Evolutionary conservation across 805 yeast species (phyloP).

Genomic region (Wickerhamiella dianesei): DNA sequence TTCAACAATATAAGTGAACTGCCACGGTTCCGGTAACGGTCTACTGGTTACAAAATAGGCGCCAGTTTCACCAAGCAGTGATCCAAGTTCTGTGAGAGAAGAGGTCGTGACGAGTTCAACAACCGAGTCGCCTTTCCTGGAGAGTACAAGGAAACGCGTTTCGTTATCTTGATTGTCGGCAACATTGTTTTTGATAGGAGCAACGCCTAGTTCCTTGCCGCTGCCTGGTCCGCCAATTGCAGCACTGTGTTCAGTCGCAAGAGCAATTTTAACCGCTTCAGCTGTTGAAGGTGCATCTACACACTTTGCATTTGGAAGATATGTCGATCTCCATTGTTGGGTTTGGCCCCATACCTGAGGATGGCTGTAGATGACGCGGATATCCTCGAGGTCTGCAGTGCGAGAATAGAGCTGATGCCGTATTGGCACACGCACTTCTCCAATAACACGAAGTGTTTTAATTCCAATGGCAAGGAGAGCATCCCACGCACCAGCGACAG

Average conservation of each 20-base stretch:
- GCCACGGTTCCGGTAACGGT: conserved; percentile 3
- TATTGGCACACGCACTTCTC: conserved; percentile 70
- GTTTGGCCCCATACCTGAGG: conserved; percentile 99
- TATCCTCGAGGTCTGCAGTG: conserved; percentile 28
- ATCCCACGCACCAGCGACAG: conserved; percentile 76
- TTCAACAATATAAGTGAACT: conserved; percentile 9
- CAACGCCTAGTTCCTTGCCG: conserved; percentile 43
- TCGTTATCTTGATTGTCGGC: conserved; percentile 69
- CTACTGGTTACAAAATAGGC: background rate
- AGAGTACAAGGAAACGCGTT: conserved; percentile 65
- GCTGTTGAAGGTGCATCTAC: conserved; percentile 73
- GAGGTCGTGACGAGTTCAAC: background rate
- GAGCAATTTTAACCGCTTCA: conserved; percentile 61
- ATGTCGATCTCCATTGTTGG: conserved; percentile 35
- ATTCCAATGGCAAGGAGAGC: conserved; percentile 41
- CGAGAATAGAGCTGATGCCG: conserved; percentile 58
- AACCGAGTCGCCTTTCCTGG: background rate
- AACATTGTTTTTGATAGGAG: conserved; percentile 40
- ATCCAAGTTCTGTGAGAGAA: background rate
- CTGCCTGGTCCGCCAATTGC: conserved; percentile 68
- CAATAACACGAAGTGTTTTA: conserved; percentile 41
- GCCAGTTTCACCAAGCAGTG: background rate
- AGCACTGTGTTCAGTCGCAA: conserved; percentile 33
- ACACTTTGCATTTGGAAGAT: conserved; percentile 30
- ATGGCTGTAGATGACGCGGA: conserved; percentile 64